Base-by-base conservation (phyloP, 2,329 filamentous ascomycete genomes). In the Blastomyces parvus region DNA sequence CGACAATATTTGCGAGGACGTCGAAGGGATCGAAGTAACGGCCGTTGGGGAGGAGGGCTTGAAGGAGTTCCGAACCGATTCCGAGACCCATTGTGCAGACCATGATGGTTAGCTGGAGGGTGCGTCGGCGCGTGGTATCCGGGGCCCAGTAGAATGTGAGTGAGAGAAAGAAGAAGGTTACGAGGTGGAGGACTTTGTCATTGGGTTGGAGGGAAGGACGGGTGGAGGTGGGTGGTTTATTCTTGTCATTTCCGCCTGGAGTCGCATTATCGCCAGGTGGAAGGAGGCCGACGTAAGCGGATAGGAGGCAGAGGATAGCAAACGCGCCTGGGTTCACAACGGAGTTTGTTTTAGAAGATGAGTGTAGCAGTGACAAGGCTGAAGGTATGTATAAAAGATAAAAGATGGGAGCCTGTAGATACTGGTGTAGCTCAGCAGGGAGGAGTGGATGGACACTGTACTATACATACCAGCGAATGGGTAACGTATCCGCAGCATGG, bases 141-240 rank as follows among this genome's bases (percentile, higher is more conserved):
- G 97, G 79, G 73, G 97, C 89, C 91, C 94, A 99, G 84, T 99
- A 99, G 82, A 97, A 97, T 69, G 84, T 73, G 53, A 82, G 70
- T 19, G 93, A 96, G 61, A 99, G 83, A 68, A 90, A 74, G 82
- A 97, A 96, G 81, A 99, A 97, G 70, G 89, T 92, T 64, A 91
- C 66, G 70, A 89, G 83, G 77, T 97, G 94, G 36, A 97, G 83
- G 71, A 89, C 80, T 77, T 99, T 97, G 83, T 97, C 92, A 80
- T 95, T 91, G 74, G 93, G 83, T 71, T 80, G 77, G 22, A 84
- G 80, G 17, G 58, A 48, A 36, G 40, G 27, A 73, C 79, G 73
- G 74, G 78, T 66, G 69, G 80, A 63, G 75, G 73, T 46, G 70
- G 70, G 25, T 74, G 68, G 2, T 62, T 66, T 30, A 25, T 56